These are phyloP conservation scores for Tillandsia leiboldiana DNA, from an alignment of 176 grass and related monocot genomes.

Conservation along the genomic window DNA sequence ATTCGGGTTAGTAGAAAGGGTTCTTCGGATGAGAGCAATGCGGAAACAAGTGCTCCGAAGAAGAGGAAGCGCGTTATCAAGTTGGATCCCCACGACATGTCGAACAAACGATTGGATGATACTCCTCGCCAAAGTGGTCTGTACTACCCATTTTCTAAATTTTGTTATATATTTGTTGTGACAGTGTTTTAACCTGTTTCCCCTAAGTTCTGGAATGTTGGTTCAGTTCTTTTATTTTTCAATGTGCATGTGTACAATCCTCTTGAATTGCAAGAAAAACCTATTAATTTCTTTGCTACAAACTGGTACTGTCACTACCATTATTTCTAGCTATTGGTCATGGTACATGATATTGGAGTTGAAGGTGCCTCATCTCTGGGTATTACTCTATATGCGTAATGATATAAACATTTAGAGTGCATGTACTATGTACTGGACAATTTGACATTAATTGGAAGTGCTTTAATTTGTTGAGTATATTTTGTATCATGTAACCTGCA, in stretches of 20 bases:
- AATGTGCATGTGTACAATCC: not conserved
- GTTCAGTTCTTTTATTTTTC: too few relatives aligned
- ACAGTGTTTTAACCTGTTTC: not conserved
- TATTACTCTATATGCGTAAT: too few relatives aligned
- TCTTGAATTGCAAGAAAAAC: not conserved
- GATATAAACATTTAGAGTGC: too few relatives aligned
- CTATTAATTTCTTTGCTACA: too few relatives aligned
- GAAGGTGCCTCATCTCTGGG: too few relatives aligned
- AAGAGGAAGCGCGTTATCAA: constrained; percentile 74
- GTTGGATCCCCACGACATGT: constrained; percentile 67
- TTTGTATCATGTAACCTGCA: too few relatives aligned
- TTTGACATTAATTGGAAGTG: too few relatives aligned
- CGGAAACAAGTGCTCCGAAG: constrained; percentile 36
- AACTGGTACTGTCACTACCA: too few relatives aligned
- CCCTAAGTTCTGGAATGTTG: not conserved
- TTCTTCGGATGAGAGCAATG: constrained; percentile 24
- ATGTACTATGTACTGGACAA: too few relatives aligned
- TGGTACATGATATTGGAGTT: too few relatives aligned
- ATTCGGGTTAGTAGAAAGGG: constrained; percentile 46
- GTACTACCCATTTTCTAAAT: constrained; percentile 2
- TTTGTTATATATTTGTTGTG: not conserved
- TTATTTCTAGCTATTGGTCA: too few relatives aligned
- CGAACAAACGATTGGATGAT: constrained; percentile 83
- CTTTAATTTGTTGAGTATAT: too few relatives aligned
- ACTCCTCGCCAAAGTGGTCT: constrained; percentile 39